Percentiles rank a stretch among this genome's conserved stretches.
These are phyloP conservation scores for Hamigera avellanea DNA, from an alignment of 495 filamentous ascomycete genomes.

Conservation along the genomic window DNA sequence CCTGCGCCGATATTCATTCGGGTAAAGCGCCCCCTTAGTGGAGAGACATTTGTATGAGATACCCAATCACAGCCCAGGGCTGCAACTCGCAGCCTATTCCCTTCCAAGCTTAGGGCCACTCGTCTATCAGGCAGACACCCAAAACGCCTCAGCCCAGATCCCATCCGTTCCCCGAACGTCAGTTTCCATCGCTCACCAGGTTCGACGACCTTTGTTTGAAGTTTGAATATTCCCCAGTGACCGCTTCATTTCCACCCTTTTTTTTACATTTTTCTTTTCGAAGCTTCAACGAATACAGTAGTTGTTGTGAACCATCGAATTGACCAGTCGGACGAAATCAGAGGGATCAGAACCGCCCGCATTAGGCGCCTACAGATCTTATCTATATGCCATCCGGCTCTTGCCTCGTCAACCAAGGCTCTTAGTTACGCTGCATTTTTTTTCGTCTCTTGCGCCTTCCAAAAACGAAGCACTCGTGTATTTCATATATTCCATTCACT, in stretches of 20 bases:
- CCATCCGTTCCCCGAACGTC: conserved; percentile 16
- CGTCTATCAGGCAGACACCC: conserved; percentile 36
- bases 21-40: too few species aligned
- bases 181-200: conserved; percentile 11
- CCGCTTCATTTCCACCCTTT: conserved; percentile 7
- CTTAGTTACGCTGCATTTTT: too few species aligned
- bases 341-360: too few species aligned
- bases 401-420: too few species aligned
- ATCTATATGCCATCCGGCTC: neutral
- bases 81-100: conserved; percentile 5
- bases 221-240: conserved; percentile 4
- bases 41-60: too few species aligned
- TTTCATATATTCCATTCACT: too few species aligned
- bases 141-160: conserved; percentile 5
- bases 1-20: too few species aligned
- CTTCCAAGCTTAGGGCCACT: conserved; percentile 13
- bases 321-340: too few species aligned
- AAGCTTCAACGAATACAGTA: neutral
- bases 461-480: too few species aligned
- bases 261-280: conserved; percentile 4
- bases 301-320: neutral
- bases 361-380: neutral
- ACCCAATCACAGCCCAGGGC: too few species aligned
- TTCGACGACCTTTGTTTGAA: conserved; percentile 3
- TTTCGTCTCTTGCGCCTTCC: too few species aligned